phyloP scores from a whole-genome alignment of 2,329 filamentous ascomycete species.

The Hypomyces rosellus region DNA sequence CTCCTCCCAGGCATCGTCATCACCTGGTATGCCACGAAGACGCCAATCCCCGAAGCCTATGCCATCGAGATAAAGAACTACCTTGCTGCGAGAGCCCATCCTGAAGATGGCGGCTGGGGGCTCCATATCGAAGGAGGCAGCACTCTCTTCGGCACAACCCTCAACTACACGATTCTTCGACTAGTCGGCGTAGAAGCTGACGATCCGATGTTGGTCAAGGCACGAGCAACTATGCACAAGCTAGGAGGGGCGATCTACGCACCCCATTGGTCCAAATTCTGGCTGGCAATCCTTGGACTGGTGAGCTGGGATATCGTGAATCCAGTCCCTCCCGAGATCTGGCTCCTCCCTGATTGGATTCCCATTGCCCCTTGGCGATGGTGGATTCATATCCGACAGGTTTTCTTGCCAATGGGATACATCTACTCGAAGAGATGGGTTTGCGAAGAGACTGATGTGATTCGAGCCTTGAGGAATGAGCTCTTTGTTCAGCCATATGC shows the following conservation, averaged over 20 bases:
- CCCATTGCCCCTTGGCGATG: constrained; percentile 87
- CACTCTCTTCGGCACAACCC: constrained; percentile 78
- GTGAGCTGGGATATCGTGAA: constrained; percentile 90
- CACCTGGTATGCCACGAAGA: constrained; percentile 83
- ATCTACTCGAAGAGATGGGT: constrained; percentile 79
- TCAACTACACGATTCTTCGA: constrained; percentile 81
- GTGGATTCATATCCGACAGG: constrained; percentile 98
- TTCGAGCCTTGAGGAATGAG: constrained; percentile 68
- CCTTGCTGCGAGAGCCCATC: constrained; percentile 75
- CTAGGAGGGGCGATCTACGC: constrained; percentile 77
- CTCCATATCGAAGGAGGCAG: constrained; percentile 92
- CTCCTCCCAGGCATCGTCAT: constrained; percentile 80
- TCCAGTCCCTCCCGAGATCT: constrained; percentile 86
- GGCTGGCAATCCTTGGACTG: constrained; percentile 79
- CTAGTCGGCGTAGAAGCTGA: constrained; percentile 79
- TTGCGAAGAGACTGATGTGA: constrained; percentile 68
- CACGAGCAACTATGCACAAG: constrained; percentile 72
- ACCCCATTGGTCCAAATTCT: constrained; percentile 97
- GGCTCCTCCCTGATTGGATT: constrained; percentile 87
- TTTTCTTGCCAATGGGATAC: constrained; percentile 90
- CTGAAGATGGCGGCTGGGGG: constrained; percentile 93
- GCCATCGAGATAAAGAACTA: constrained; percentile 90
- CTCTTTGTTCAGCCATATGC: constrained; percentile 74
- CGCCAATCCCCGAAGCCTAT: constrained; percentile 72
- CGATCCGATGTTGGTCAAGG: constrained; percentile 78